phyloP scores from a whole-genome alignment of 768 basidiomycete genomes.

The Coprinopsis marcescibilis region DNA sequence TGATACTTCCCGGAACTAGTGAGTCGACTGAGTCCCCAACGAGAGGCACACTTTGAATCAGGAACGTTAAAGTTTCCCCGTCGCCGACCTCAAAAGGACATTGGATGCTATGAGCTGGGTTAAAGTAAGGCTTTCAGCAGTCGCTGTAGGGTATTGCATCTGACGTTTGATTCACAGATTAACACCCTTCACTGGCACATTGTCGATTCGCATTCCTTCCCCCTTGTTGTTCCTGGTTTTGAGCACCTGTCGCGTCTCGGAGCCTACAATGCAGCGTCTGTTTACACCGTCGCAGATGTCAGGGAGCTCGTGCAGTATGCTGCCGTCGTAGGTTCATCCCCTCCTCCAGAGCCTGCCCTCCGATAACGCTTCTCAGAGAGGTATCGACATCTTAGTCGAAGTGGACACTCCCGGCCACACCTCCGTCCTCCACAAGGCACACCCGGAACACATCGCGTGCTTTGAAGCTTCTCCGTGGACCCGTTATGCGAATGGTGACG shows the following conservation, averaged over 20 bases:
- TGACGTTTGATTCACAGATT: conserved; percentile 32
- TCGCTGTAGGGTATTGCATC: neutral
- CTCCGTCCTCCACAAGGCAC: conserved; percentile 52
- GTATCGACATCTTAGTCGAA: conserved; percentile 71
- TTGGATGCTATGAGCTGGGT: conserved; percentile 76
- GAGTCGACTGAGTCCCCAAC: conserved; percentile 15
- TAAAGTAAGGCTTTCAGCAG: conserved; percentile 38
- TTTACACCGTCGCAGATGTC: conserved; percentile 55
- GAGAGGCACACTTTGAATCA: neutral
- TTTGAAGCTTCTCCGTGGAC: conserved; percentile 52
- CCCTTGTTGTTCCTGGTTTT: conserved; percentile 56
- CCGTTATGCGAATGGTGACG: conserved; percentile 47
- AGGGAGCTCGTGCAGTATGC: conserved; percentile 62
- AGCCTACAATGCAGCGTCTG: conserved; percentile 53
- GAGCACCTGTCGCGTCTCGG: conserved; percentile 56
- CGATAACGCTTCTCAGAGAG: too few relatives aligned
- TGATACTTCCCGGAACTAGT: conserved; percentile 77
- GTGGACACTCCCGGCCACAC: conserved; percentile 88
- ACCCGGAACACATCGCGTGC: conserved; percentile 78
- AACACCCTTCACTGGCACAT: conserved; percentile 85
- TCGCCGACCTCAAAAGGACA: conserved; percentile 58
- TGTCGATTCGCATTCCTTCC: conserved; percentile 78
- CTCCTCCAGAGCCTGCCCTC: too few relatives aligned
- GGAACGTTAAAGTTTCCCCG: conserved; percentile 44
- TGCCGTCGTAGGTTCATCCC: conserved; percentile 45